Evolutionary conservation across 2,329 filamentous ascomycete genomes (phyloP).

Genomic region (Diaporthe sp.): DNA sequence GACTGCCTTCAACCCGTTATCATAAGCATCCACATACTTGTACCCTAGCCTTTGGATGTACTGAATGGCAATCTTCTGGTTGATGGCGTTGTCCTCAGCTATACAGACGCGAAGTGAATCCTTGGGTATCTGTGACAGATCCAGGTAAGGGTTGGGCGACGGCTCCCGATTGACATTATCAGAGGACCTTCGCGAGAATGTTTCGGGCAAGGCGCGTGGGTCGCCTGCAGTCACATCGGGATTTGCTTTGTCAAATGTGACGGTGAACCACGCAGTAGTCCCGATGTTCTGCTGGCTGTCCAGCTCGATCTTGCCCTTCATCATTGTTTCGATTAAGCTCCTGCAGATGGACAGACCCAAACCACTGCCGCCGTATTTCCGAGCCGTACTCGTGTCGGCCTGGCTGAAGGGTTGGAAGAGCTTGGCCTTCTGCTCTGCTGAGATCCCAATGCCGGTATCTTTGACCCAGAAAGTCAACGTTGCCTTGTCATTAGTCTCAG

Average conservation of each 20-base stretch:
- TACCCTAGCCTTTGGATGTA: conserved; percentile 91
- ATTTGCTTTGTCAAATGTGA: conserved; percentile 87
- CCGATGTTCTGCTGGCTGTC: conserved; percentile 81
- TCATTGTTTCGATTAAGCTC: conserved; percentile 91
- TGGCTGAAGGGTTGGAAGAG: conserved; percentile 95
- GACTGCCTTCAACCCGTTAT: conserved; percentile 89
- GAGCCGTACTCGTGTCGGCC: conserved; percentile 89
- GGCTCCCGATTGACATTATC: conserved; percentile 52
- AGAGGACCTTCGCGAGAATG: conserved; percentile 43
- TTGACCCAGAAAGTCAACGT: conserved; percentile 87
- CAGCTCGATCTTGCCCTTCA: conserved; percentile 87
- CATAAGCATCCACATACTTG: conserved; percentile 84
- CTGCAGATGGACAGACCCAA: conserved; percentile 95
- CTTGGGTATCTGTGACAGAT: conserved; percentile 81
- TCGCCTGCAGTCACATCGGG: conserved; percentile 71
- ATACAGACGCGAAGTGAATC: conserved; percentile 90
- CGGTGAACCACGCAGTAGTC: conserved; percentile 82
- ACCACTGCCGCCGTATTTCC: conserved; percentile 93
- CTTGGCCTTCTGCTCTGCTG: conserved; percentile 84
- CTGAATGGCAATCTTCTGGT: conserved; percentile 92
- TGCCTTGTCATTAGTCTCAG: conserved; percentile 78
- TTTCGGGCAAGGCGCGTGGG: conserved; percentile 40
- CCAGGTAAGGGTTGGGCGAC: conserved; percentile 65
- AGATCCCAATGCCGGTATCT: conserved; percentile 93
- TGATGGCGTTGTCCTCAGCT: conserved; percentile 95